Base-by-base conservation (phyloP, 2,329 filamentous ascomycete genomes). In the Tolypocladium ophioglossoides region DNA sequence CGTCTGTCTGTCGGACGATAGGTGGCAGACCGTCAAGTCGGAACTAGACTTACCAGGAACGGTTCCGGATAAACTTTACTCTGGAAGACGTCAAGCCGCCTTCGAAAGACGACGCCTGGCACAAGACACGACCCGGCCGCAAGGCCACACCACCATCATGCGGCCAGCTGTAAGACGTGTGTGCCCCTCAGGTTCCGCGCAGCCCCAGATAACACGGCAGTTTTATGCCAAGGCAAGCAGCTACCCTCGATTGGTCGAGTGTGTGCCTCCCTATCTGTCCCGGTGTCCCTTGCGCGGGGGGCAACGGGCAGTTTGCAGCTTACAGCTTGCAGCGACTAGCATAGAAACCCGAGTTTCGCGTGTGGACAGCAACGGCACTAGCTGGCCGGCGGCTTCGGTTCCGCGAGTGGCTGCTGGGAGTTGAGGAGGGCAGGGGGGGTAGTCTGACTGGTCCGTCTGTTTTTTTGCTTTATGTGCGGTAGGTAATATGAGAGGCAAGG, bases 81-180 rank as follows among this genome's bases (percentile, higher is more conserved):
- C n/a, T 55, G 50, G 50, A 50, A 52, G 41, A 44, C 50, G 46
- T 50, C 44, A 50, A 55, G 46, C 50, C 50, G 39, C 41, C 40
- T 50, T 40, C 10, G 44, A 35, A 34, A 35, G 34, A 22, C 34
- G 44, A 22, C 22, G 44, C 30, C 37, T 34, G 50, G 44, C 35
- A 44, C 38, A 52, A 30, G 35, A 51, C 38, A 32, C 50, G 54
- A 55, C n/a, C 38, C 37, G 30, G 30, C 41, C 44, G 34, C 50
- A 44, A 52, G 51, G 54, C 54, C 52, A 55, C 54, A 52, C 54
- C 38, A 55, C 51, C 51, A 46, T 52, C 20, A 55, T 52, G 54
- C 54, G 46, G 54, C 50, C 30, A 39, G 38, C 48, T 51, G 53
- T 49, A 51, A 51, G 53, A 54, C 38, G 48, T 32, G 53, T 48